Base-by-base conservation (phyloP, 2,329 filamentous ascomycete genomes). In the Calonectria fujianensis region DNA sequence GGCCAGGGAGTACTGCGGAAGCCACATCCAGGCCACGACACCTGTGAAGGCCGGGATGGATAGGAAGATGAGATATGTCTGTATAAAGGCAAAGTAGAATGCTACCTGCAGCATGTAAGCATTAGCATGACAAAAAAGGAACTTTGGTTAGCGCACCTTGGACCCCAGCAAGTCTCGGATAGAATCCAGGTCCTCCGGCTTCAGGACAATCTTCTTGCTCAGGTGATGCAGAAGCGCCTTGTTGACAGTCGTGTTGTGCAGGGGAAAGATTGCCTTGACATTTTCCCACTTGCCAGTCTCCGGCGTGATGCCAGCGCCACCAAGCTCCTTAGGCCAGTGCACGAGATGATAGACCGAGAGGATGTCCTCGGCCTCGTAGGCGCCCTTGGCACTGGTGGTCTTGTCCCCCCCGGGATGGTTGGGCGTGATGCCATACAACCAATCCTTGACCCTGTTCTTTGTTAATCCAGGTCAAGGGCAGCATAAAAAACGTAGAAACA, bases 31-130 rank as follows among this genome's bases (percentile, higher is more conserved):
- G 18, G 92, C 90, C 1, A 91, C 83, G n/a, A 93, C 84, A 1
- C 94, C 94, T 35, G 94, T 92, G 2, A 87, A 87, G 10, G 94
- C 93, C 0, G 94, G 94, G 69, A 95, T 93, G 4, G 91, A 85
- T 24, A 96, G 87, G 80, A 95, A 95, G 45, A 90, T 86, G 73
- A 94, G 93, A 82, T 96, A 96, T 18, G 90, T 91, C 80, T 96
- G 94, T 31, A 94, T 93, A 79, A 96, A 96, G n/a, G 94, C 94
- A 82, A 95, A 96, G 84, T 96, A 96, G 81, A 94, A 96, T 4
- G 93, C 94, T 69, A 95, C 91, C 89, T 92, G 18, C 37, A 71
- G 61, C 37, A 59, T 50, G 7, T 35, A 51, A 4, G 9, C 5
- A 54, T 29, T 5, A 8, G 14, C 7, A 18, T 9, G 29, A 31